phyloP scores from a whole-genome alignment of 2,329 filamentous ascomycete species.

The Epichloe coenophiala region DNA sequence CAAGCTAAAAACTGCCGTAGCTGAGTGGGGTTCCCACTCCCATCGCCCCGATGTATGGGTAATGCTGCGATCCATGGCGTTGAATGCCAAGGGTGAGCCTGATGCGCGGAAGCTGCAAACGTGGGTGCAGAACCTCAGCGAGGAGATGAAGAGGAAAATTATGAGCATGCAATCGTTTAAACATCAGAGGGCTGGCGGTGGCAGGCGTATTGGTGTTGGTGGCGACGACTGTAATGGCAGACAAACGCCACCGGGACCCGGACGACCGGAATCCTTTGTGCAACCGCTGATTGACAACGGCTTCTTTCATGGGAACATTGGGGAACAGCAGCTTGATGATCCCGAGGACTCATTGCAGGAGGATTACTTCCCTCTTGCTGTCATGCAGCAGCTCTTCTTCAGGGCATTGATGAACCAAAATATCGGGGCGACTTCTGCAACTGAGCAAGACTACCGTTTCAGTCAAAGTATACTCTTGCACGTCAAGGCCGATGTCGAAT shows the following conservation, averaged over 20 bases:
- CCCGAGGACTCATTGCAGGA: conserved; percentile 14
- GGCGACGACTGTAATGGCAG: conserved; percentile 14
- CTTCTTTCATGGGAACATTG: background rate
- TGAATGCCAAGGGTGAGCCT: conserved; percentile 24
- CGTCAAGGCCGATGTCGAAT: conserved; percentile 25
- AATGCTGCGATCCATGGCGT: conserved; percentile 31
- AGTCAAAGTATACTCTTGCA: conserved; percentile 37
- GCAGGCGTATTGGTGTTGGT: background rate
- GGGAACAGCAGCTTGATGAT: background rate
- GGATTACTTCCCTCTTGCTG: conserved; percentile 31
- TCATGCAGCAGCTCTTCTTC: conserved; percentile 42
- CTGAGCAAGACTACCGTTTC: conserved; percentile 29
- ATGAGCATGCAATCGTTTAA: conserved; percentile 30
- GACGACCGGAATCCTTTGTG: conserved; percentile 4
- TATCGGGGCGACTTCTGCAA: conserved; percentile 14
- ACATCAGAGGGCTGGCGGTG: conserved; percentile 14
- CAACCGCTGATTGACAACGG: background rate
- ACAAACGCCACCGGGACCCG: background rate
- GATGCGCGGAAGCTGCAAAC: conserved; percentile 34
- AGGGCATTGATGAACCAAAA: conserved; percentile 29
- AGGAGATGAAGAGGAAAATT: conserved; percentile 31
- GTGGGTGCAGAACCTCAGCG: conserved; percentile 40
- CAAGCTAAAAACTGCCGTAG: conserved; percentile 26
- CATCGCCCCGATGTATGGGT: conserved; percentile 34
- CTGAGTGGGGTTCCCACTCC: conserved; percentile 18